These are phyloP conservation scores for Botrytis squamosa DNA, from an alignment of 2,329 filamentous ascomycete genomes.

Conservation along the genomic window DNA sequence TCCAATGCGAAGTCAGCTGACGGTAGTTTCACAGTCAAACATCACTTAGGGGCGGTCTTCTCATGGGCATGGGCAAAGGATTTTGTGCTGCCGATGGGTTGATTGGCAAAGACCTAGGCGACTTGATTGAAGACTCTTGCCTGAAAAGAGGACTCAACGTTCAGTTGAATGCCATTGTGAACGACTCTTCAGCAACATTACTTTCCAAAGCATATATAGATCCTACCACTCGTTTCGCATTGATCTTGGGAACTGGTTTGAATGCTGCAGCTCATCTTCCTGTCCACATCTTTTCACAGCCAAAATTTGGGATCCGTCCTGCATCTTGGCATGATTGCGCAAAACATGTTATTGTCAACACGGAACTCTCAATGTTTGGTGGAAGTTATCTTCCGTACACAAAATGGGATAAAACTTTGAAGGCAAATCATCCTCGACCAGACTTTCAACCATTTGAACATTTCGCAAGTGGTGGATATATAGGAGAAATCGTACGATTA, in stretches of 20 bases:
- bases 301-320: constrained; percentile 58
- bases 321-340: constrained; percentile 56
- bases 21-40: constrained; percentile 54
- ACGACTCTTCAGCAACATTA: constrained; percentile 66
- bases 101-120: constrained; percentile 58
- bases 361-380: constrained; percentile 67
- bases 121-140: constrained; percentile 57
- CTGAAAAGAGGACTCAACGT: constrained; percentile 48
- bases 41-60: constrained; percentile 56
- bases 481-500: constrained; percentile 63
- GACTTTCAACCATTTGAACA: constrained; percentile 63
- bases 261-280: constrained; percentile 66
- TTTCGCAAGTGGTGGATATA: constrained; percentile 63
- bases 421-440: constrained; percentile 52
- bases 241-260: constrained; percentile 66
- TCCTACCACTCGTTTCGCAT: constrained; percentile 58
- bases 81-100: constrained; percentile 60
- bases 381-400: constrained; percentile 57
- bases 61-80: constrained; percentile 65
- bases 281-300: constrained; percentile 51
- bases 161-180: constrained; percentile 60
- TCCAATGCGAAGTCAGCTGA: constrained; percentile 32
- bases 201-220: constrained; percentile 60
- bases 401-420: constrained; percentile 58
- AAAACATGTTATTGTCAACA: constrained; percentile 65